These are phyloP conservation scores for Cornus controversa DNA, from an alignment of 148 eudicot genomes.

Conservation along the genomic window DNA sequence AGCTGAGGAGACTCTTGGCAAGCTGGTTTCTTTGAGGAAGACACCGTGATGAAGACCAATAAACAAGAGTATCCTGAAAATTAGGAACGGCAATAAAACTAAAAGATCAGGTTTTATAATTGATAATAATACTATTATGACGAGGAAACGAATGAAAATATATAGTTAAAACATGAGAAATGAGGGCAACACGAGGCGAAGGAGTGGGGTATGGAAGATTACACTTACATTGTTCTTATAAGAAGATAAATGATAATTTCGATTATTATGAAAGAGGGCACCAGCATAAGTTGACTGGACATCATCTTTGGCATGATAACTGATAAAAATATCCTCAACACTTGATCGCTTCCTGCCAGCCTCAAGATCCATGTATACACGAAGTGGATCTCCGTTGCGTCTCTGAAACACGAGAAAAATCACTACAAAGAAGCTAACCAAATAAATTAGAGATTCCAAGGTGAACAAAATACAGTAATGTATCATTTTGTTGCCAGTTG, in stretches of 20 bases:
- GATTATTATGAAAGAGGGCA: constrained; percentile 80
- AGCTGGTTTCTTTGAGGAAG: constrained; percentile 69
- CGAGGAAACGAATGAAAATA: neutral
- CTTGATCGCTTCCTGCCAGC: constrained; percentile 86
- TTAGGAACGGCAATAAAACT: neutral
- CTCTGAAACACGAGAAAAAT: constrained; percentile 47
- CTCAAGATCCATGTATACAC: constrained; percentile 97
- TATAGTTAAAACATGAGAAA: neutral
- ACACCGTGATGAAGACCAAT: constrained; percentile 99
- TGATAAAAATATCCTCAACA: constrained; percentile 75
- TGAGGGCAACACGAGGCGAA: neutral
- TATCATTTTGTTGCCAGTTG: too few relatives aligned
- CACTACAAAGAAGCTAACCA: constrained; percentile 8
- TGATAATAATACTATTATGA: neutral
- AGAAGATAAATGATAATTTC: constrained; percentile 77
- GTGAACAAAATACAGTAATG: neutral
- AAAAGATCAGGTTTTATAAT: neutral
- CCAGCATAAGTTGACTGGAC: constrained; percentile 98
- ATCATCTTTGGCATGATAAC: constrained; percentile 94
- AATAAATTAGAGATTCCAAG: constrained; percentile 1
- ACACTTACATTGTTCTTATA: constrained; percentile 69
- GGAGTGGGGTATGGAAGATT: neutral
- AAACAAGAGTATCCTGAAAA: constrained; percentile 77
- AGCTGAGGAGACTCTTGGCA: constrained; percentile 59
- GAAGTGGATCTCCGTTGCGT: constrained; percentile 76